Evolutionary conservation across 2,329 filamentous ascomycete species (phyloP).

Genomic region (Venturia aucupariae): DNA sequence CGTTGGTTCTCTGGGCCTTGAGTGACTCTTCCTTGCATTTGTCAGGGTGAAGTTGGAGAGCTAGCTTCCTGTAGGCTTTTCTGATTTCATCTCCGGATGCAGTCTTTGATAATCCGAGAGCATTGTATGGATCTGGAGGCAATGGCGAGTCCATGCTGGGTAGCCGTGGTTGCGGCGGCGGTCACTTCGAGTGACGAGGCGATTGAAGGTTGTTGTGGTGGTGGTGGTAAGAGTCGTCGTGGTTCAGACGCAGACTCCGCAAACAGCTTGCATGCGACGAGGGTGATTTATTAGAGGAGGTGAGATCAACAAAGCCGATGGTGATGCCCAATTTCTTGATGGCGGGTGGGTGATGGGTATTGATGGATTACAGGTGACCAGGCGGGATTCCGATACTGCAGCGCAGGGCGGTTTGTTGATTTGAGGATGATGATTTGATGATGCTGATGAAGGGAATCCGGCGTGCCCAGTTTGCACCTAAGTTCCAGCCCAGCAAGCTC

Average conservation of each 20-base stretch:
- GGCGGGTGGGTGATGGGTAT: not conserved
- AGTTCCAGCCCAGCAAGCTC: no score
- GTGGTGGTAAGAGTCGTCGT: not conserved
- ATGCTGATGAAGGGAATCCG: not conserved
- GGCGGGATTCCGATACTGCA: not conserved
- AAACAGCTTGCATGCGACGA: not conserved
- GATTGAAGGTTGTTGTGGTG: not conserved
- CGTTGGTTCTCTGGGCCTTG: constrained; percentile 69
- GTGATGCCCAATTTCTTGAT: not conserved
- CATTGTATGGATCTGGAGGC: constrained; percentile 67
- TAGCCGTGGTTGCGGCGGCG: constrained; percentile 3
- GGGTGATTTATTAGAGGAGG: not conserved
- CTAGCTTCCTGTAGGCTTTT: constrained; percentile 73
- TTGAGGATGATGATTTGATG: no score
- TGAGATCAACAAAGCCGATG: not conserved
- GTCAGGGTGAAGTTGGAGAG: constrained; percentile 83
- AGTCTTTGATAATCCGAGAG: constrained; percentile 63
- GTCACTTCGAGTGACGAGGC: not conserved
- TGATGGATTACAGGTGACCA: not conserved
- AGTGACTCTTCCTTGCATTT: constrained; percentile 64
- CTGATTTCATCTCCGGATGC: constrained; percentile 65
- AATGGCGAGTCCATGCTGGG: constrained; percentile 36
- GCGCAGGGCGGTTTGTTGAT: not conserved
- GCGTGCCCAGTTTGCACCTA: constrained; percentile 2
- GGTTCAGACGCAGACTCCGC: not conserved